Evolutionary conservation across 352 stramenopile species (phyloP).

Genomic region (Thraustochytrium striatum): DNA sequence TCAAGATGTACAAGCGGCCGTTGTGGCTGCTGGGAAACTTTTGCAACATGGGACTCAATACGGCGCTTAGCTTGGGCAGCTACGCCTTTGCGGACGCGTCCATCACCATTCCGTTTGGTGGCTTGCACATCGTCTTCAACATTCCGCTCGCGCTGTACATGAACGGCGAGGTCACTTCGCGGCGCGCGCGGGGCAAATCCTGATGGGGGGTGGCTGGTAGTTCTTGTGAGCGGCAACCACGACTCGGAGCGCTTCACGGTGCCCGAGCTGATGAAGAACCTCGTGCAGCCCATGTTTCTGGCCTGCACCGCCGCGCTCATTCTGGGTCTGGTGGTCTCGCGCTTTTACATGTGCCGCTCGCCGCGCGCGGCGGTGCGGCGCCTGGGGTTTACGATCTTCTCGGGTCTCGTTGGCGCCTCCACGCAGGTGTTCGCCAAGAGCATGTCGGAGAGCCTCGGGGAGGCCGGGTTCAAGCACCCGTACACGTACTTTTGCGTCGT

Average conservation of each 20-base stretch:
- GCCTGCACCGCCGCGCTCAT: constrained; percentile 60
- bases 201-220: constrained; percentile 69
- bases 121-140: constrained; percentile 44
- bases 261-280: constrained; percentile 59
- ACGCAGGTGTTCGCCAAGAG: constrained; percentile 78
- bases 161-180: constrained; percentile 75
- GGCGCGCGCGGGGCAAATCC: constrained; percentile 72
- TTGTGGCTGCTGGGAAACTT: constrained; percentile 44
- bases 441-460: constrained; percentile 69
- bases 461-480: constrained; percentile 4
- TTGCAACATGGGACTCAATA: constrained; percentile 35
- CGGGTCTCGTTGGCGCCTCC: constrained; percentile 70
- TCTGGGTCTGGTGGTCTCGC: constrained; percentile 45
- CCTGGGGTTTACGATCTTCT: constrained; percentile 52
- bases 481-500: constrained; percentile 6
- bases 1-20: constrained; percentile 14
- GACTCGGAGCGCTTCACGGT: constrained; percentile 74
- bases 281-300: constrained; percentile 61
- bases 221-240: constrained; percentile 73
- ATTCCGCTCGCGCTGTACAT: constrained; percentile 67
- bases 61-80: background rate
- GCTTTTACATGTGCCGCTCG: constrained; percentile 62
- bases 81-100: constrained; percentile 44
- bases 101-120: constrained; percentile 47
- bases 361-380: constrained; percentile 55